A percentile compares a stretch with the other conserved stretches of the same genome.
These are phyloP conservation scores for Candida parachauliodes DNA, from an alignment of 805 yeast species.

Conservation along the genomic window DNA sequence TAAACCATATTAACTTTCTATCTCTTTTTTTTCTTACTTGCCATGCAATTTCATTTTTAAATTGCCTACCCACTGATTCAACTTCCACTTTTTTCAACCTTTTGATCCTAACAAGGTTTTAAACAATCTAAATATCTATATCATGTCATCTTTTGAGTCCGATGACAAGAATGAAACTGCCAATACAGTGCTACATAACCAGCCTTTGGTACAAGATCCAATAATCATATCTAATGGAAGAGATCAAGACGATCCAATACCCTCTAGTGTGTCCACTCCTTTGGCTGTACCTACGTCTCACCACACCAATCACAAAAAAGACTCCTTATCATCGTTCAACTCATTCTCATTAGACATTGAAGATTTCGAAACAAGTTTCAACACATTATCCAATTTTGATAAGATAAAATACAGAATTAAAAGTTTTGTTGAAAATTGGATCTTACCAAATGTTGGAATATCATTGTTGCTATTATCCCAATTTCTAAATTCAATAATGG, in stretches of 20 bases:
- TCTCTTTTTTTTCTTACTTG: too few relatives aligned
- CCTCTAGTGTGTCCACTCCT: slow-evolving; percentile 4
- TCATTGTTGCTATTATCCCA: slow-evolving; percentile 58
- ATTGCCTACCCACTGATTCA: too few relatives aligned
- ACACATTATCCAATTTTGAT: not conserved
- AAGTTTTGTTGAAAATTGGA: slow-evolving; percentile 6
- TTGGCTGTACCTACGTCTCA: not conserved
- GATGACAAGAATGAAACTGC: not conserved
- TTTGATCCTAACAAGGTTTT: too few relatives aligned
- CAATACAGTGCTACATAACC: slow-evolving; percentile 5
- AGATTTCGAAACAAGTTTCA: not conserved
- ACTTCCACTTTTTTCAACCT: too few relatives aligned
- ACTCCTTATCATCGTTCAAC: slow-evolving; percentile 1
- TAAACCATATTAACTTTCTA: too few relatives aligned
- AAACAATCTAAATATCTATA: not conserved
- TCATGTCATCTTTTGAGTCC: not conserved
- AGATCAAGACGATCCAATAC: slow-evolving; percentile 4
- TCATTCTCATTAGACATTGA: slow-evolving; percentile 6
- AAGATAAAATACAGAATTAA: not conserved
- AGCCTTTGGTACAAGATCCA: slow-evolving; percentile 9
- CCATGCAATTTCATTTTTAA: too few relatives aligned
- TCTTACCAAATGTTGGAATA: slow-evolving; percentile 49
- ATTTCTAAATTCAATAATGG: slow-evolving; percentile 74
- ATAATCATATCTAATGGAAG: slow-evolving; percentile 5
- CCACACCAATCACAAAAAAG: not conserved